Evolutionary conservation across 2,329 filamentous ascomycete species (phyloP).

Genomic region (Iodosphaeria phyllophila): DNA sequence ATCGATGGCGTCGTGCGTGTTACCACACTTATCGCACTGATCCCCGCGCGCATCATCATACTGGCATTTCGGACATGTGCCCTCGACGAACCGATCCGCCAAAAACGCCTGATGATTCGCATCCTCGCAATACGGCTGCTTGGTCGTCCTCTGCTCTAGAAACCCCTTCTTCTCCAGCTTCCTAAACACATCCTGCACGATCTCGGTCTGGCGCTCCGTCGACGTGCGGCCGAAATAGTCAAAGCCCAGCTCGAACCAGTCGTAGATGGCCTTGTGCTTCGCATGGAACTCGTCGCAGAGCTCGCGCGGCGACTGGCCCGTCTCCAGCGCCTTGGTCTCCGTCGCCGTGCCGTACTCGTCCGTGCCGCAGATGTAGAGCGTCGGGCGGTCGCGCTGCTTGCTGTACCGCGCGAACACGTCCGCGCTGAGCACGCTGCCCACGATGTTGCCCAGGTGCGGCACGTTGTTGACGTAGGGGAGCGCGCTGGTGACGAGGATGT

Average conservation of each 20-base stretch:
- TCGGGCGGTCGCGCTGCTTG: conserved; percentile 61
- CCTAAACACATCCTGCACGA: conserved; percentile 79
- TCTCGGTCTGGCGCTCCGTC: conserved; percentile 73
- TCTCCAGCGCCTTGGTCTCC: conserved; percentile 86
- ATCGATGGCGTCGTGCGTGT: conserved; percentile 18
- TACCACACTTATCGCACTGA: conserved; percentile 14
- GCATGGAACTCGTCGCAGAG: conserved; percentile 87
- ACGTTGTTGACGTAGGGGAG: conserved; percentile 65
- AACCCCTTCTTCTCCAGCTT: conserved; percentile 80
- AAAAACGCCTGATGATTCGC: conserved; percentile 51
- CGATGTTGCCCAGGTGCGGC: conserved; percentile 75
- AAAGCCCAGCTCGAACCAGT: conserved; percentile 92
- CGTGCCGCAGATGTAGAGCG: conserved; percentile 71
- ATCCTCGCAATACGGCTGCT: conserved; percentile 71
- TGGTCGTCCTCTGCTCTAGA: conserved; percentile 70
- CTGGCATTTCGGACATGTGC: conserved; percentile 55
- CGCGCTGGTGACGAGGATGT: conserved; percentile 83
- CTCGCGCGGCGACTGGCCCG: conserved; percentile 62
- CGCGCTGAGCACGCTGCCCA: conserved; percentile 72
- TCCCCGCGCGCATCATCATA: conserved; percentile 42
- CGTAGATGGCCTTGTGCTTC: conserved; percentile 77
- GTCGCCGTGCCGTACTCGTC: conserved; percentile 95
- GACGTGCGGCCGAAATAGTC: conserved; percentile 91
- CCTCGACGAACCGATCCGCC: conserved; percentile 74
- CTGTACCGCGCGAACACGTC: conserved; percentile 74